Evolutionary conservation across 345 rosid genomes (phyloP).

Genomic region (Aurinia saxatilis): DNA sequence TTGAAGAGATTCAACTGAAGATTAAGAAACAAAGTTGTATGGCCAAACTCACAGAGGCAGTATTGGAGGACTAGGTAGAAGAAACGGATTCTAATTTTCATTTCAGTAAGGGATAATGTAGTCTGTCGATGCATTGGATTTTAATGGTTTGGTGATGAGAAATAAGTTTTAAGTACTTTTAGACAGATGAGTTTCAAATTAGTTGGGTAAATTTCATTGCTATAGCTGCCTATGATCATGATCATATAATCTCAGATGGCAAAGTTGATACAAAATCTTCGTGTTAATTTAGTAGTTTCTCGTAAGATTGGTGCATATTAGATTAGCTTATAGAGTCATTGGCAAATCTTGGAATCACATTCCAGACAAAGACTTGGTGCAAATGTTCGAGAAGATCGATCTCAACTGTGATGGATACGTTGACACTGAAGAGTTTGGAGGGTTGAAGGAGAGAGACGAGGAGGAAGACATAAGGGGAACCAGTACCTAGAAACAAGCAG

Average conservation of each 20-base stretch:
- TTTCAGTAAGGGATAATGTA: not conserved
- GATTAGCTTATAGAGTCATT: slow-evolving; percentile 27
- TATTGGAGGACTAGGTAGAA: not conserved
- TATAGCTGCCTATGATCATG: not conserved
- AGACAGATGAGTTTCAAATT: not conserved
- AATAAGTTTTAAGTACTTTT: not conserved
- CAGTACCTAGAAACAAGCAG: slow-evolving; percentile 36
- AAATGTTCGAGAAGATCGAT: slow-evolving; percentile 85
- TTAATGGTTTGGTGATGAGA: not conserved
- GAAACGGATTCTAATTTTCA: not conserved
- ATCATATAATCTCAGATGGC: too few relatives aligned
- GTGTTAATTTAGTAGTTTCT: too few relatives aligned
- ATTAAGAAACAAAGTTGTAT: not conserved
- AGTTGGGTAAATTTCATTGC: not conserved
- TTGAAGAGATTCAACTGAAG: not conserved
- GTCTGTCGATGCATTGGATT: not conserved
- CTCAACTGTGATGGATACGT: slow-evolving; percentile 75
- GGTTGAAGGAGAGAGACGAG: slow-evolving; percentile 66
- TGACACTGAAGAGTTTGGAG: slow-evolving; percentile 84
- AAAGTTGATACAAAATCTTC: too few relatives aligned
- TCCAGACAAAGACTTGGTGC: slow-evolving; percentile 51
- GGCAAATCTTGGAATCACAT: slow-evolving; percentile 62
- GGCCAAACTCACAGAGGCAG: not conserved
- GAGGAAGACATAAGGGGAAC: slow-evolving; percentile 76
- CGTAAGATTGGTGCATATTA: too few relatives aligned